These are phyloP conservation scores for Chaetomidium leptoderma DNA, from an alignment of 495 filamentous ascomycete genomes.

Conservation along the genomic window DNA sequence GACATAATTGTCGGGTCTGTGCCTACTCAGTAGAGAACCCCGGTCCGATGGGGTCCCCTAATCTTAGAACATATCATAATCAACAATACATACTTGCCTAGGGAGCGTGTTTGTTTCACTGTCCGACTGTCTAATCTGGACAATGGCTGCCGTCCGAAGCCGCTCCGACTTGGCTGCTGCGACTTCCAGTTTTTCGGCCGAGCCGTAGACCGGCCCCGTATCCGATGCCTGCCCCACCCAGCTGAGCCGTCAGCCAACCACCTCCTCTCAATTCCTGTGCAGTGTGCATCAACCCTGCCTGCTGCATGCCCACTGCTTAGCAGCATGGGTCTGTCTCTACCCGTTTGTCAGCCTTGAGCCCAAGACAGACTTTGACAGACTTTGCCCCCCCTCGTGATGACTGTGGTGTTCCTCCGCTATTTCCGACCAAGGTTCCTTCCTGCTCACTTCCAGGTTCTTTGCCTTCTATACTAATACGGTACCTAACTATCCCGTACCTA, in stretches of 20 bases:
- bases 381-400: slow-evolving; percentile 4
- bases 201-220: slow-evolving; percentile 2
- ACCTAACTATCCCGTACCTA: too few relatives aligned
- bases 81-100: too few relatives aligned
- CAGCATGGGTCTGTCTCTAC: background rate
- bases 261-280: background rate
- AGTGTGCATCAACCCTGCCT: background rate
- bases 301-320: background rate
- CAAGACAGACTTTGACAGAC: too few relatives aligned
- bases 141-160: background rate
- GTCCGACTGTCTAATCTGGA: too few relatives aligned
- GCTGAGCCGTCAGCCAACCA: background rate
- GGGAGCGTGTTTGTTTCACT: too few relatives aligned
- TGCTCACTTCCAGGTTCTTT: background rate
- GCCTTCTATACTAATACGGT: background rate
- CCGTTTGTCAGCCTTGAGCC: slow-evolving; percentile 3
- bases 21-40: too few relatives aligned
- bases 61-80: too few relatives aligned
- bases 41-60: too few relatives aligned
- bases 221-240: slow-evolving; percentile 1
- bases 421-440: background rate
- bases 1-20: too few relatives aligned
- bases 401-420: slow-evolving; percentile 1
- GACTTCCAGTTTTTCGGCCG: background rate
- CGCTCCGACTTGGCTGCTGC: slow-evolving; percentile 5